A percentile compares a stretch with the other conserved stretches of the same genome.
These are phyloP conservation scores for Heteromeles arbutifolia DNA, from an alignment of 306 rosid species.

Conservation along the genomic window DNA sequence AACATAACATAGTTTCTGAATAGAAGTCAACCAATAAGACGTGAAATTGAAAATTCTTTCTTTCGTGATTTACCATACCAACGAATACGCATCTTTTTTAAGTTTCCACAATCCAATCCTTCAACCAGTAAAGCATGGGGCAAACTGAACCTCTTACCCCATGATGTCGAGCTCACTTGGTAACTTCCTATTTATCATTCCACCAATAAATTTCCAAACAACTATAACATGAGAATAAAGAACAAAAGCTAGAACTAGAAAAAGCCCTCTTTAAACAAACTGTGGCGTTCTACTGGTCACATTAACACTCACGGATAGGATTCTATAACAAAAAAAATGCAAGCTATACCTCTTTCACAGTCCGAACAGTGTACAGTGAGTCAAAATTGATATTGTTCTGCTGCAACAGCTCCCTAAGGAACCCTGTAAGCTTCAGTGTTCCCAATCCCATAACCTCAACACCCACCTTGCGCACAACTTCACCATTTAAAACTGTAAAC, in stretches of 20 bases:
- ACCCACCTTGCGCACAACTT: conserved; percentile 85
- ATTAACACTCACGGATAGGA: no score
- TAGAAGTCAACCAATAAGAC: conserved; percentile 2
- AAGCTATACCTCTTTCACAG: conserved; percentile 67
- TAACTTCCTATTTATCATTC: background rate
- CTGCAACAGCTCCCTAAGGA: conserved; percentile 79
- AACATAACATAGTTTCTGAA: conserved; percentile 75
- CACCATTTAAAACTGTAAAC: conserved; percentile 66
- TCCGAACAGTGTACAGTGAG: conserved; percentile 69
- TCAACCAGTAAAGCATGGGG: background rate
- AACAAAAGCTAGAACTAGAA: background rate
- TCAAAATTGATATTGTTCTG: conserved; percentile 55
- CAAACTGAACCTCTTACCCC: background rate
- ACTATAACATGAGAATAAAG: background rate
- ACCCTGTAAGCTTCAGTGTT: conserved; percentile 78
- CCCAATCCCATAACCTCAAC: conserved; percentile 86
- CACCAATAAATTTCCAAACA: background rate
- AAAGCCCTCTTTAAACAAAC: no score
- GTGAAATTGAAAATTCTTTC: background rate
- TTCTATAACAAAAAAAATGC: background rate
- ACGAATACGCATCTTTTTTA: background rate
- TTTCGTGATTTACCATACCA: background rate
- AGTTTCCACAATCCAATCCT: background rate
- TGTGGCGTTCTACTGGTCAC: no score
- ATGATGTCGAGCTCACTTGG: background rate